Base-by-base conservation (phyloP, 1,139 yeast species). In the Nakaseomyces delphensis region DNA sequence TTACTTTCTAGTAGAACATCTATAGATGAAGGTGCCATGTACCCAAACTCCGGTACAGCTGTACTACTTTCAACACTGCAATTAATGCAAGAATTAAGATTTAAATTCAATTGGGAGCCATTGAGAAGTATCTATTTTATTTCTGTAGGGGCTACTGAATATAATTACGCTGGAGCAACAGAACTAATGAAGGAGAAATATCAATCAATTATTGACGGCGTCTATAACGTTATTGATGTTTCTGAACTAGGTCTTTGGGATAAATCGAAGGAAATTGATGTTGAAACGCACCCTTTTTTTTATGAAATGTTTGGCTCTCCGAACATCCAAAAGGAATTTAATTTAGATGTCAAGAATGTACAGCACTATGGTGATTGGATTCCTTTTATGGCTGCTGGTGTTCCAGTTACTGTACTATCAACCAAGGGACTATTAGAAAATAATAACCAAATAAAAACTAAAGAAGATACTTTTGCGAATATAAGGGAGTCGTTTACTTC, bases 1-100 rank as follows among this genome's bases (percentile, higher is more conserved):
- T 74, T 91, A 44, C 96, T 95, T 1, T 87, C 96, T 0, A 76
- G 83, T 3, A 70, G 96, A 51, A 96, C 87, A 57, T 69, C 95
- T 0, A 63, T 76, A 25, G 80, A 94, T 51, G 73, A 68, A 53
- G 97, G 96, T 10, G 79, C 95, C 0, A 67, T 76, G 3, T 73
- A 77, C 28, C 79, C 91, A 19, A 76, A 77, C 51, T 77, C 94
- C 1, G 95, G 96, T 0, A 79, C 93, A 1, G 79, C 82, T 0
- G 69, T 82, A 1, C 60, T 91, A 45, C 64, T 89, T 10, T 94
- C 89, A 50, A 63, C 87, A 45, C 76, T 86, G 3, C 76, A 84
- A 46, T 62, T 84, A 0, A 75, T 89, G 47, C 77, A 87, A n/a
- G 70, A 77, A 24, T 66, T 89, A 61, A 79, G 76, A 48, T 68